Base-by-base conservation (phyloP, 345 rosid genomes). In the Theobroma cacao region DNA sequence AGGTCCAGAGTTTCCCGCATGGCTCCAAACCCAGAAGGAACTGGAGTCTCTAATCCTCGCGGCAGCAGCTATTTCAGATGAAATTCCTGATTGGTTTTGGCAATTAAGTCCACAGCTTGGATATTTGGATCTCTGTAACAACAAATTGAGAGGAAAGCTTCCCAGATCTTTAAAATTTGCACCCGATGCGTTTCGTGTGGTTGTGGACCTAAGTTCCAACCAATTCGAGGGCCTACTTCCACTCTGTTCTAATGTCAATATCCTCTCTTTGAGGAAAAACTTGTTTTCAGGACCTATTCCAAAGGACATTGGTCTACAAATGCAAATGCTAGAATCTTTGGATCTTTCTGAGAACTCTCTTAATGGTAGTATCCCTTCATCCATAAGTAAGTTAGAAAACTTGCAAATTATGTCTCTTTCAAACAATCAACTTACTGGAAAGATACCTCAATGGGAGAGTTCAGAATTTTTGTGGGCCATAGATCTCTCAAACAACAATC, bases 61-160 rank as follows among this genome's bases (percentile, higher is more conserved):
- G 0, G 63, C 75, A 52, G 77, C 72, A 7, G 77, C 80, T 53
- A 82, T 82, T n/a, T 63, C 74, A 9, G 85, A 40, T 12, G 17
- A 52, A 10, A 52, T 79, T 20, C 85, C 85, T 0, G 20, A 68
- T 17, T 82, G 85, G 85, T 48, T 82, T 15, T 82, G 85, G 85
- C 69, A 67, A 7, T 22, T 79, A 38, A 63, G 11, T 34, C 48
- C 43, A 34, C 71, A 34, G 40, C 47, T 65, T 65, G 26, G 5
- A 5, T 8, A 1, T 38, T 33, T 65, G 8, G 38, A 31, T 22
- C 45, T 36, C 41, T 20, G 18, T 11, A 5, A 36, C 28, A 65
- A 65, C 41, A 65, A 65, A 20, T 22, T 65, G 17, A 9, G 41
- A 17, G 71, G 75, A 31, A 55, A 55, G 58, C 70, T 78, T 26